Evolutionary conservation across 345 rosid genomes (phyloP).

Genomic region (Sisymbrium irio): DNA sequence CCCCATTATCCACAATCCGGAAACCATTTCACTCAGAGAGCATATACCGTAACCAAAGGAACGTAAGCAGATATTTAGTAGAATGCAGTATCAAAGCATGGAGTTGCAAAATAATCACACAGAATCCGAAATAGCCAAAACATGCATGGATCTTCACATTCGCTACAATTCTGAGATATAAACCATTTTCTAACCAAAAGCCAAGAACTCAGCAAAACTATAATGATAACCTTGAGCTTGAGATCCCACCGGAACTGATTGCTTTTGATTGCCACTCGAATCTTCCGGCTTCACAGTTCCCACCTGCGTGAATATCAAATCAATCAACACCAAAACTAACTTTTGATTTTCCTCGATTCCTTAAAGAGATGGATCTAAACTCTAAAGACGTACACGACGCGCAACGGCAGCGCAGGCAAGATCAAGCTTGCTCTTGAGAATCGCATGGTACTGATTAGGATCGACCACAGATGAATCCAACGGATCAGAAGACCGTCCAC

Average conservation of each 20-base stretch:
- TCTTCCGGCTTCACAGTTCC: conserved; percentile 56
- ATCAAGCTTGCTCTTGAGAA: conserved; percentile 72
- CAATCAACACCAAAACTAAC: conserved; percentile 1
- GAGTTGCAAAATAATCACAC: neutral
- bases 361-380: neutral
- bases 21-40: neutral
- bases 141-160: too few relatives aligned
- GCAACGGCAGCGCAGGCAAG: conserved; percentile 77
- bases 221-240: conserved; percentile 38
- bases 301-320: conserved; percentile 36
- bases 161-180: too few relatives aligned
- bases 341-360: neutral
- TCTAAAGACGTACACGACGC: conserved; percentile 33
- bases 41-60: neutral
- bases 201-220: neutral
- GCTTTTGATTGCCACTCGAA: conserved; percentile 40
- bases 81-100: neutral
- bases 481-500: conserved; percentile 29
- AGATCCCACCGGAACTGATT: conserved; percentile 29
- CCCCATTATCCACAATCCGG: neutral
- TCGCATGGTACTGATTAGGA: conserved; percentile 52
- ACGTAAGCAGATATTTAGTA: neutral
- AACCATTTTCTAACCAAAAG: too few relatives aligned
- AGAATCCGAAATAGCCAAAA: neutral
- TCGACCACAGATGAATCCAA: conserved; percentile 30